Percentiles rank a stretch among this genome's conserved stretches.
phyloP scores from a whole-genome alignment of 139 green algal genomes.

The Raphidocelis subcapitata region DNA sequence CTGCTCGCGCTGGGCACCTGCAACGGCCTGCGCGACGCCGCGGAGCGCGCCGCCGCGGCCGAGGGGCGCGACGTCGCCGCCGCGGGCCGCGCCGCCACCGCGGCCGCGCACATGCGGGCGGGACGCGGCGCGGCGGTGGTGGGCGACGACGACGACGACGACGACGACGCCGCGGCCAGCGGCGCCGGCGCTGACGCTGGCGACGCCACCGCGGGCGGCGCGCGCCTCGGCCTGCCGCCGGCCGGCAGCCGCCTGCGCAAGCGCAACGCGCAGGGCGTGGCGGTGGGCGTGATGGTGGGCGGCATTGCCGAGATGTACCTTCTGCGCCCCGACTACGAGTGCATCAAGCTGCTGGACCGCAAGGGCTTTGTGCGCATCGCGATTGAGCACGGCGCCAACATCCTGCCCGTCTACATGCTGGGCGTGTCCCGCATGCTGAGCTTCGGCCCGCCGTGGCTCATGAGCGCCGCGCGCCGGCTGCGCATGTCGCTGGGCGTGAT shows the following conservation, averaged over 20 bases:
- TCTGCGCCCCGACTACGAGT: slow-evolving; percentile 13
- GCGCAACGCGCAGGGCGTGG: slow-evolving; percentile 2
- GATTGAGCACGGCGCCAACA: slow-evolving; percentile 23
- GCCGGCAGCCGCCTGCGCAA: neutral
- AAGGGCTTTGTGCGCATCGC: slow-evolving; percentile 32
- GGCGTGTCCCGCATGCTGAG: slow-evolving; percentile 15
- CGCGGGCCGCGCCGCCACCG: no score
- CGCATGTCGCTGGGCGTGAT: slow-evolving; percentile 25
- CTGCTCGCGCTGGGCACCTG: slow-evolving; percentile 21
- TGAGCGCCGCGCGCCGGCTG: slow-evolving; percentile 8
- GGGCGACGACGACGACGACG: no score
- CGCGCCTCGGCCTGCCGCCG: neutral
- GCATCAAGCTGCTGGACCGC: slow-evolving; percentile 29
- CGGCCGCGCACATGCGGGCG: neutral
- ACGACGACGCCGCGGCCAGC: no score
- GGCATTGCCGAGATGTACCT: slow-evolving; percentile 42
- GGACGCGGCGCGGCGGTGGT: no score
- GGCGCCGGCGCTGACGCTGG: no score
- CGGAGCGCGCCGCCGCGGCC: neutral
- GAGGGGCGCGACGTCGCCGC: neutral
- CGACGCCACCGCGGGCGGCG: neutral
- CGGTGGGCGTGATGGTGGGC: slow-evolving; percentile 28
- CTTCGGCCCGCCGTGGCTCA: slow-evolving; percentile 33
- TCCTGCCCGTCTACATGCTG: slow-evolving; percentile 34
- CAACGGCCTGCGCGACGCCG: neutral